Base-by-base conservation (phyloP, 257 asterid species). In the Parsonsia alboflavescens region DNA sequence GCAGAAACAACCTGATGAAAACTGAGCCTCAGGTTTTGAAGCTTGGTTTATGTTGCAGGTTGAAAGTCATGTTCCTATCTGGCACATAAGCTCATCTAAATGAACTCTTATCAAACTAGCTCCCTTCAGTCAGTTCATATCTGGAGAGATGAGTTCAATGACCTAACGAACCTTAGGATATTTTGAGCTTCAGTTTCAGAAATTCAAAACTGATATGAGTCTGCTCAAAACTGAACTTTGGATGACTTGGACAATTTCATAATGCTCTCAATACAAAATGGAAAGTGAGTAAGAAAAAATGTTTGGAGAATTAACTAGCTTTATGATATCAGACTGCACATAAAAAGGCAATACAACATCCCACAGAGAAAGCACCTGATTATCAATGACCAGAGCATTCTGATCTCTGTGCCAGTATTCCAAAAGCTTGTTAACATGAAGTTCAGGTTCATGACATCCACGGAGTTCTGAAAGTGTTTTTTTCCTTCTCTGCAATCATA, bases 371-470 rank as follows among this genome's bases (percentile, higher is more conserved):
- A 59, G 36, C 58, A 77, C 80, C 80, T 77, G 67, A 28, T 46
- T 33, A 71, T 77, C 80, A 24, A 77, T 77, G 45, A 71, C 70
- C 26, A 77, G 75, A 77, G 58, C 80, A 70, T 71, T 77, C 22
- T 50, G 67, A 71, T 71, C 58, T 50, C 21, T 50, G 41, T 77
- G 59, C 76, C 76, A 71, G 33, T 36, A n/a, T 53, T 52, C 49
- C 5, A 39, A 65, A n/a, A 77, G 58, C 75, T 77, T 71, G 59
- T 62, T 71, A 44, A 77, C 80, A 71, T 71, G 73, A 62, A n/a
- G 9, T 24, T 53, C 68, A 66, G 41, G 48, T 16, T 41, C 73
- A 46, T 63, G 46, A 54, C 56, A 63, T 41, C 73, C 58, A 65
- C 73, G 10, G 59, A 75, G 73, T 52, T 66, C 73, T 36, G 26